Conservation (phyloP, 1,284 basidiomycete genomes). For the Sporisorium iseilematis-ciliati region DNA sequence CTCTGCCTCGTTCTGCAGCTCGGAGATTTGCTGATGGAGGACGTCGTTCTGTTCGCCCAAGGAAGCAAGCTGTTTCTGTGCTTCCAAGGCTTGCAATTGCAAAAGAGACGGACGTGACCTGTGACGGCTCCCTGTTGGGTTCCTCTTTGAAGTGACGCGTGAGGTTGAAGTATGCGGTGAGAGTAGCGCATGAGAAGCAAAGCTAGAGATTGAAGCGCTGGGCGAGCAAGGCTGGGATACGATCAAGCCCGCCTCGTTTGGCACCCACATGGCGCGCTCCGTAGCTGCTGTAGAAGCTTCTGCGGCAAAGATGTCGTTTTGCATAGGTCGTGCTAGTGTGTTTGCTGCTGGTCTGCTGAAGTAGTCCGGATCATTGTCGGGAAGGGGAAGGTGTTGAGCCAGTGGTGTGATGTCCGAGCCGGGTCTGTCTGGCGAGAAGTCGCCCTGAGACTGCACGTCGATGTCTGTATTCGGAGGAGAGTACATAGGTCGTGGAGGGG, state of each 20-base stretch:
- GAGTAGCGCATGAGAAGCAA: conserved; percentile 27
- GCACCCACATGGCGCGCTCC: conserved; percentile 26
- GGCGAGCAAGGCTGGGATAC: conserved; percentile 45
- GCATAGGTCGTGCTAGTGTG: background rate
- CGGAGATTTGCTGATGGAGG: conserved; percentile 57
- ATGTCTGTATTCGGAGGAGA: conserved; percentile 57
- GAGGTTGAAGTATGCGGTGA: conserved; percentile 14
- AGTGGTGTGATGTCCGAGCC: conserved; percentile 34
- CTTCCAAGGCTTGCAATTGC: conserved; percentile 42
- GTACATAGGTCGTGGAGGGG: conserved; percentile 23
- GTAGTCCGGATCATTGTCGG: conserved; percentile 21
- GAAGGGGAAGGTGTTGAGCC: conserved; percentile 16
- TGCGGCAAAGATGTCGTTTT: background rate
- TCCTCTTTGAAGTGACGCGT: conserved; percentile 6
- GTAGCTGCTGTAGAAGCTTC: background rate
- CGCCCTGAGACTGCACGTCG: conserved; percentile 23
- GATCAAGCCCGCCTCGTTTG: conserved; percentile 41
- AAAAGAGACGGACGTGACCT: conserved; percentile 35
- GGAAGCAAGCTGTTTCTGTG: conserved; percentile 55
- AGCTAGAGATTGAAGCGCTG: conserved; percentile 39
- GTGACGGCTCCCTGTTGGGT: conserved; percentile 15
- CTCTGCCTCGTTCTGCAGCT: conserved; percentile 61
- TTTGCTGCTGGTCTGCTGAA: conserved; percentile 18
- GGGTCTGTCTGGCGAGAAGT: conserved; percentile 20
- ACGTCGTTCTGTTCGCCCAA: conserved; percentile 60